Conservation (phyloP, 2,329 filamentous ascomycete species). For the Claviceps citrina region DNA sequence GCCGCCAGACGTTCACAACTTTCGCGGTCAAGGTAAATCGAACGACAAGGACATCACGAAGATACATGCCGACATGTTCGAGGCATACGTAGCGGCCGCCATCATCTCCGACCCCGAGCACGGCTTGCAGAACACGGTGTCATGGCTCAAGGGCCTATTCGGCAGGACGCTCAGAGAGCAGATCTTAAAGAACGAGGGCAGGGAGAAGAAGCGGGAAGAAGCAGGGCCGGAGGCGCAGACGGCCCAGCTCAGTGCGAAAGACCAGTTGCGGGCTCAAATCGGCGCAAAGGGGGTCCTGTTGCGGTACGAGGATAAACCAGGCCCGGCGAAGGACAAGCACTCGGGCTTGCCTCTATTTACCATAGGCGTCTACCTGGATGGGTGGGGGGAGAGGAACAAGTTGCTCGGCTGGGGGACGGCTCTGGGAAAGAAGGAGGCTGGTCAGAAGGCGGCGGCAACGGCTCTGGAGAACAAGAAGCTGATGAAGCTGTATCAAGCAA, state of each 20-base stretch:
- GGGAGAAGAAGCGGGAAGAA: background rate
- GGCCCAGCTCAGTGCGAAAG: slow-evolving; percentile 13
- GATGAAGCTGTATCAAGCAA: slow-evolving; percentile 32
- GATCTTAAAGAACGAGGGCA: slow-evolving; percentile 22
- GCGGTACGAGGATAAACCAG: slow-evolving; percentile 42
- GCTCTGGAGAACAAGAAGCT: slow-evolving; percentile 53
- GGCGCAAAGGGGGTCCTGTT: slow-evolving; percentile 42
- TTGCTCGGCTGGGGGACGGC: slow-evolving; percentile 49
- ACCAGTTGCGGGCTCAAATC: slow-evolving; percentile 23
- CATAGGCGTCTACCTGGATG: slow-evolving; percentile 49
- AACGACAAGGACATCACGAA: slow-evolving; percentile 47
- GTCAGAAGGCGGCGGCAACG: slow-evolving; percentile 46
- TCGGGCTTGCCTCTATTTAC: slow-evolving; percentile 42
- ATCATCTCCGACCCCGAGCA: slow-evolving; percentile 49
- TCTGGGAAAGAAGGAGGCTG: slow-evolving; percentile 53
- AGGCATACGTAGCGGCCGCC: slow-evolving; percentile 73
- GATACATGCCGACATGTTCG: slow-evolving; percentile 73
- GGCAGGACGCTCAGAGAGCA: slow-evolving; percentile 43
- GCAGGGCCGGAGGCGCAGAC: background rate
- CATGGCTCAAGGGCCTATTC: slow-evolving; percentile 69
- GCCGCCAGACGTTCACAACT: slow-evolving; percentile 27
- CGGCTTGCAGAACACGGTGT: slow-evolving; percentile 45
- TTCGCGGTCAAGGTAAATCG: slow-evolving; percentile 13
- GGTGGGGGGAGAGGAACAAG: slow-evolving; percentile 50
- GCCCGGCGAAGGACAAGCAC: slow-evolving; percentile 37